phyloP scores from a whole-genome alignment of 768 basidiomycete genomes.

The Phallus indusiatus region DNA sequence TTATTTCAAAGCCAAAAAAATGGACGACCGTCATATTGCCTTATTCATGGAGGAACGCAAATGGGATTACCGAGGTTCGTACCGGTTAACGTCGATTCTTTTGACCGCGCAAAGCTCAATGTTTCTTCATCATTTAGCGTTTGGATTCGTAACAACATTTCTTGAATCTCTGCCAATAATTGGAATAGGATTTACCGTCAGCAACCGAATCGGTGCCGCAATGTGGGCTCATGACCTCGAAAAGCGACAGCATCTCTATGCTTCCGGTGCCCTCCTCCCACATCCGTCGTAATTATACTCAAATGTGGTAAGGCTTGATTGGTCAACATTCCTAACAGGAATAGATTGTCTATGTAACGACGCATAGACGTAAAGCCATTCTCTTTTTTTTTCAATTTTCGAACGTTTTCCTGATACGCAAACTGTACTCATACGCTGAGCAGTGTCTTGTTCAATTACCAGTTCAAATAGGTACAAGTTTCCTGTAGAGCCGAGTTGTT shows the following conservation, averaged over 20 bases:
- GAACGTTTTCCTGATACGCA: too few relatives aligned
- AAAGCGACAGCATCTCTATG: slow-evolving; percentile 32
- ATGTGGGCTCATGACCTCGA: slow-evolving; percentile 26
- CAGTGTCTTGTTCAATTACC: too few relatives aligned
- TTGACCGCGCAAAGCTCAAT: neutral
- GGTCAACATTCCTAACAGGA: too few relatives aligned
- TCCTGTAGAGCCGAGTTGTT: too few relatives aligned
- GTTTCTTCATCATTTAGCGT: slow-evolving; percentile 35
- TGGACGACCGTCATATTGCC: slow-evolving; percentile 59
- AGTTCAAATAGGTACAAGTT: too few relatives aligned
- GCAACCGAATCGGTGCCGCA: slow-evolving; percentile 83
- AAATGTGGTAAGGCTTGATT: too few relatives aligned
- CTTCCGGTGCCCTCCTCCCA: slow-evolving; percentile 23
- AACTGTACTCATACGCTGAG: too few relatives aligned
- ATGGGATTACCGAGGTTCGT: slow-evolving; percentile 74
- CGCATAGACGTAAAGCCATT: too few relatives aligned
- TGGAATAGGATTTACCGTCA: slow-evolving; percentile 74
- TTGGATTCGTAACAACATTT: slow-evolving; percentile 78
- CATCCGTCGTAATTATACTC: slow-evolving; percentile 16
- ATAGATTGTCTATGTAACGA: too few relatives aligned
- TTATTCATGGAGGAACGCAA: slow-evolving; percentile 83
- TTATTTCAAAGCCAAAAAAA: slow-evolving; percentile 79
- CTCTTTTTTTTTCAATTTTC: too few relatives aligned
- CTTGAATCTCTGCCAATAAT: slow-evolving; percentile 75
- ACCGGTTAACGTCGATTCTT: neutral